These are phyloP conservation scores for Spinellus fusiger DNA, from an alignment of 192 early-diverging fungal species.

Conservation along the genomic window DNA sequence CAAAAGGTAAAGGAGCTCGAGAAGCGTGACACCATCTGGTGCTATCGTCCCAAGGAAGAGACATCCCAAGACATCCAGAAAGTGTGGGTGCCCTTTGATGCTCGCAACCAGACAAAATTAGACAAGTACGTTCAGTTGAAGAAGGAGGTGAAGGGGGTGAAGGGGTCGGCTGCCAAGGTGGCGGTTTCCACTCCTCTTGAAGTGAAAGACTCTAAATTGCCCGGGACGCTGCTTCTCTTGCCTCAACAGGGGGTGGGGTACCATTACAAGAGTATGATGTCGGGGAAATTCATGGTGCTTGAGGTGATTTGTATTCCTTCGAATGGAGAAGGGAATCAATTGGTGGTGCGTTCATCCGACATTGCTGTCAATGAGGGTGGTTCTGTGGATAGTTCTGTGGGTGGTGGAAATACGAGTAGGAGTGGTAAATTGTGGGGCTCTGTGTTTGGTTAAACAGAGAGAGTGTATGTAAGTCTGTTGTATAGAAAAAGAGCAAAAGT, in stretches of 20 bases:
- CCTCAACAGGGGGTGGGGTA: background rate
- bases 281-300: background rate
- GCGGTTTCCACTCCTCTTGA: background rate
- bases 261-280: conserved; percentile 1
- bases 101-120: background rate
- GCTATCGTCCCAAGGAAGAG: background rate
- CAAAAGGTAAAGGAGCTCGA: background rate
- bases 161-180: background rate
- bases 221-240: background rate
- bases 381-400: too few relatives aligned
- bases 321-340: background rate
- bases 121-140: background rate
- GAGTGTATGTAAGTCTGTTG: too few relatives aligned
- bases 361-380: background rate
- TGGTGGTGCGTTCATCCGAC: background rate
- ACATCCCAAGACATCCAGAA: background rate
- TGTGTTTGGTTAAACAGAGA: too few relatives aligned
- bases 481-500: too few relatives aligned
- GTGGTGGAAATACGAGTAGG: too few relatives aligned
- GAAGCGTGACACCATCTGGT: background rate
- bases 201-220: background rate
- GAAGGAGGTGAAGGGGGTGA: too few relatives aligned
- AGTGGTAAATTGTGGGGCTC: too few relatives aligned
- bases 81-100: background rate
- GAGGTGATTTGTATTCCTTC: background rate